Evolutionary conservation across 2,329 filamentous ascomycete species (phyloP).

Genomic region (Phialocephala subalpina): DNA sequence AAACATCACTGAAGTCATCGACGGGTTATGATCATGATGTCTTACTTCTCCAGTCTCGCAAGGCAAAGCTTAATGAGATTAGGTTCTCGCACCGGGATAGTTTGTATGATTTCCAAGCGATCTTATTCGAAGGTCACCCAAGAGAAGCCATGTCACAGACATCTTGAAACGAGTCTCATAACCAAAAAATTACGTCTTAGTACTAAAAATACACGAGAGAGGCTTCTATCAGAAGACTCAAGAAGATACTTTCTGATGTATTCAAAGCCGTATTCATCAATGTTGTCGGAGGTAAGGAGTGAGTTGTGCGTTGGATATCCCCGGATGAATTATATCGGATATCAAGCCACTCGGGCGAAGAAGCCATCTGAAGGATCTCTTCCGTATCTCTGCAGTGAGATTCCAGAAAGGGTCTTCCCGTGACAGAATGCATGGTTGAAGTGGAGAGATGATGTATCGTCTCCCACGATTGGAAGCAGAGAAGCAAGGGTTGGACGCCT

Average conservation of each 20-base stretch:
- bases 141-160: constrained; percentile 3
- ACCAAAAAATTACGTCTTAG: background rate
- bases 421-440: background rate
- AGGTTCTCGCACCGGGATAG: background rate
- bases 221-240: background rate
- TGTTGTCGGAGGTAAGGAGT: background rate
- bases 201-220: background rate
- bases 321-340: constrained; percentile 10
- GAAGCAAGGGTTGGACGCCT: background rate
- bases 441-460: background rate
- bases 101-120: background rate
- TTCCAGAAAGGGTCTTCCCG: constrained; percentile 10
- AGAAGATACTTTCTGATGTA: background rate
- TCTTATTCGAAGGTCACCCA: background rate
- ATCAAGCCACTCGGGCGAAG: constrained; percentile 12
- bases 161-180: constrained; percentile 8
- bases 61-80: background rate
- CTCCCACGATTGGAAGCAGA: constrained; percentile 12
- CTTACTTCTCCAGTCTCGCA: background rate
- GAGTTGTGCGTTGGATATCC: background rate
- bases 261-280: constrained; percentile 1
- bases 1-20: background rate
- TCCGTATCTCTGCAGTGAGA: background rate
- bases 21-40: background rate
- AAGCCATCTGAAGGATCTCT: too few relatives aligned